Evolutionary conservation across 2,329 filamentous ascomycete genomes (phyloP).

Genomic region (Calonectria pseudoturangicola): DNA sequence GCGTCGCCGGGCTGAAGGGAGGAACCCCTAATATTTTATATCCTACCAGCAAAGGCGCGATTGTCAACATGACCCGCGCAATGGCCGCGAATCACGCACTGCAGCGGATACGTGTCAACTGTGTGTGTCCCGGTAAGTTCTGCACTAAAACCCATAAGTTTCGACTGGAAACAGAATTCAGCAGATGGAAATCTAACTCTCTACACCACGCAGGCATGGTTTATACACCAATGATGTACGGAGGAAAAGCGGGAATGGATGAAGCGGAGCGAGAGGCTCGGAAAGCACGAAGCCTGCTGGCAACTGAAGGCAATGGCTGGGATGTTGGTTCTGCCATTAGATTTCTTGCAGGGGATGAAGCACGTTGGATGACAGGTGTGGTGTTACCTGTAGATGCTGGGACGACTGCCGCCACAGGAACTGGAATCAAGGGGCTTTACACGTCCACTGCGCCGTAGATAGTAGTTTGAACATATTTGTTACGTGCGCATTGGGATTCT

Average conservation of each 20-base stretch:
- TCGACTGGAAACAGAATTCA: slow-evolving; percentile 51
- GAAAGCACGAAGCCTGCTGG: slow-evolving; percentile 55
- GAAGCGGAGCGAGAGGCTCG: slow-evolving; percentile 61
- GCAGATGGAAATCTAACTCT: slow-evolving; percentile 58
- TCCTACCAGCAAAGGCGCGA: slow-evolving; percentile 68
- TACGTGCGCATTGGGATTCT: no score
- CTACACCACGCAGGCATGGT: not conserved
- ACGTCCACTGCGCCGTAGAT: not conserved
- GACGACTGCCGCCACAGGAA: slow-evolving; percentile 15
- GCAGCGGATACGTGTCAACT: slow-evolving; percentile 70
- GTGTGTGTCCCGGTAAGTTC: slow-evolving; percentile 65
- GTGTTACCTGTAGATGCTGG: slow-evolving; percentile 66
- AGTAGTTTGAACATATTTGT: no score
- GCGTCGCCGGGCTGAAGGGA: slow-evolving; percentile 73
- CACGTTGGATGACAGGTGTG: slow-evolving; percentile 66
- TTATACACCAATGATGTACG: slow-evolving; percentile 25
- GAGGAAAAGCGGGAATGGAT: slow-evolving; percentile 56
- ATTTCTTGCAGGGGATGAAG: slow-evolving; percentile 63
- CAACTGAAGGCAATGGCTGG: slow-evolving; percentile 66
- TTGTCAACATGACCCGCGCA: slow-evolving; percentile 70
- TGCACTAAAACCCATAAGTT: no score
- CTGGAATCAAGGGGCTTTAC: not conserved
- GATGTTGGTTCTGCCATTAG: slow-evolving; percentile 63
- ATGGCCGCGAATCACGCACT: slow-evolving; percentile 70
- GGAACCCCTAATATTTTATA: slow-evolving; percentile 67